These are phyloP conservation scores for Macrocystidia cucumis DNA, from an alignment of 1,284 basidiomycete genomes.

Conservation along the genomic window DNA sequence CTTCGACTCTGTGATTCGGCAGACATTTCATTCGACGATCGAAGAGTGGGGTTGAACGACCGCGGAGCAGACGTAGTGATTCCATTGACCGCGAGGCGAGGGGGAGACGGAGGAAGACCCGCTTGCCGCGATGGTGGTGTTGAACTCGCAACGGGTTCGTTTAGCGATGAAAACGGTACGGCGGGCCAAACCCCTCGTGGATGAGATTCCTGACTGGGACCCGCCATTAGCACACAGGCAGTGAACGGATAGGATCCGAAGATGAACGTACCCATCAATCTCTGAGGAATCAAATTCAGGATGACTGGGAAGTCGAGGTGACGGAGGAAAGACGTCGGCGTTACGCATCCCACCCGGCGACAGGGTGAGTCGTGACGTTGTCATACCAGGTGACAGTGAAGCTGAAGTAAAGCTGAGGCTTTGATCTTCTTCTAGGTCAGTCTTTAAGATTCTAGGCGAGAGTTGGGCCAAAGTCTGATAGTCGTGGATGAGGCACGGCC, in stretches of 20 bases:
- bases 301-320: constrained; percentile 25
- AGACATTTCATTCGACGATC: constrained; percentile 24
- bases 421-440: constrained; percentile 37
- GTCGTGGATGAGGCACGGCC: too few relatives aligned
- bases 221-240: constrained; percentile 2
- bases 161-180: constrained; percentile 33
- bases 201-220: constrained; percentile 6
- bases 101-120: constrained; percentile 37
- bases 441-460: constrained; percentile 52
- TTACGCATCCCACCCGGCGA: constrained; percentile 18
- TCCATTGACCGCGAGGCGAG: constrained; percentile 60
- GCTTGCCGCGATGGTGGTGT: constrained; percentile 10
- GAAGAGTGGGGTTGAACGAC: constrained; percentile 26
- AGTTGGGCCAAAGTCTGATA: constrained; percentile 58
- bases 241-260: constrained; percentile 1
- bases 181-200: constrained; percentile 36
- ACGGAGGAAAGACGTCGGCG: constrained; percentile 26
- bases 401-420: constrained; percentile 18
- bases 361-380: constrained; percentile 21
- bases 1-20: constrained; percentile 46
- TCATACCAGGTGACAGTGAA: constrained; percentile 24
- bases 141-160: constrained; percentile 14
- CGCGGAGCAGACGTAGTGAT: constrained; percentile 50
- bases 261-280: neutral
- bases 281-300: constrained; percentile 11